A percentile compares a stretch with the other conserved stretches of the same genome.
Evolutionary conservation across 2,329 filamentous ascomycete species (phyloP).

Genomic region (Leptographium procerum): DNA sequence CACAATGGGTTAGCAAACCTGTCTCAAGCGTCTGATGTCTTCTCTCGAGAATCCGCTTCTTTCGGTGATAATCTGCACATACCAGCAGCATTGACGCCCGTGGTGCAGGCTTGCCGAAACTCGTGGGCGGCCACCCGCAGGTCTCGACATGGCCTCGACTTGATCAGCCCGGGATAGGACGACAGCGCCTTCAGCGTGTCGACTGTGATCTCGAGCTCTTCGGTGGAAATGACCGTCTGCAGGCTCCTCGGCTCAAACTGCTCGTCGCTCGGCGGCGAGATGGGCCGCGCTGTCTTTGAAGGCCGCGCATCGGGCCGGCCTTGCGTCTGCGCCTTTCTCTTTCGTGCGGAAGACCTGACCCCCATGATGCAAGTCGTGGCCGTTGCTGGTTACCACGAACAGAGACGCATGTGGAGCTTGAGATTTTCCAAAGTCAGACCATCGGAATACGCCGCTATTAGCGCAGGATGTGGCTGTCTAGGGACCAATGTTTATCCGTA

Average conservation of each 20-base stretch:
- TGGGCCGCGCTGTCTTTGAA: conserved; percentile 2
- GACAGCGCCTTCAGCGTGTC: conserved; percentile 51
- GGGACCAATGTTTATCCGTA: too few relatives aligned
- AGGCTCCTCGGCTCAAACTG: conserved; percentile 36
- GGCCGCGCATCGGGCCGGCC: not conserved
- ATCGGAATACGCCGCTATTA: not conserved
- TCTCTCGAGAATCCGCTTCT: not conserved
- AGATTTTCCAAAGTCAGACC: not conserved
- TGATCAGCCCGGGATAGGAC: conserved; percentile 50
- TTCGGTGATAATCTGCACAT: not conserved
- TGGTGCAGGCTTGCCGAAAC: conserved; percentile 58
- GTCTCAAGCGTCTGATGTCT: too few relatives aligned
- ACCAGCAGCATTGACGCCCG: conserved; percentile 47
- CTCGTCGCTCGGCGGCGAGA: conserved; percentile 23
- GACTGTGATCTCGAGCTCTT: conserved; percentile 56
- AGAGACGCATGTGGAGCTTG: not conserved
- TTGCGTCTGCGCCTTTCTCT: conserved; percentile 24
- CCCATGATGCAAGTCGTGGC: conserved; percentile 2
- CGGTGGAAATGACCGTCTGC: conserved; percentile 43
- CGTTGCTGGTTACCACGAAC: not conserved
- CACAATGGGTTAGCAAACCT: too few relatives aligned
- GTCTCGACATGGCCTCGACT: conserved; percentile 57
- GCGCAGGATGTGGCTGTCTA: not conserved
- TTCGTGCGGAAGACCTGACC: conserved; percentile 32
- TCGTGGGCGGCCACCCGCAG: conserved; percentile 56